Percentiles rank a stretch among this genome's conserved stretches.
Conservation (phyloP, 1,284 basidiomycete genomes). For the Tylopilus sp. region DNA sequence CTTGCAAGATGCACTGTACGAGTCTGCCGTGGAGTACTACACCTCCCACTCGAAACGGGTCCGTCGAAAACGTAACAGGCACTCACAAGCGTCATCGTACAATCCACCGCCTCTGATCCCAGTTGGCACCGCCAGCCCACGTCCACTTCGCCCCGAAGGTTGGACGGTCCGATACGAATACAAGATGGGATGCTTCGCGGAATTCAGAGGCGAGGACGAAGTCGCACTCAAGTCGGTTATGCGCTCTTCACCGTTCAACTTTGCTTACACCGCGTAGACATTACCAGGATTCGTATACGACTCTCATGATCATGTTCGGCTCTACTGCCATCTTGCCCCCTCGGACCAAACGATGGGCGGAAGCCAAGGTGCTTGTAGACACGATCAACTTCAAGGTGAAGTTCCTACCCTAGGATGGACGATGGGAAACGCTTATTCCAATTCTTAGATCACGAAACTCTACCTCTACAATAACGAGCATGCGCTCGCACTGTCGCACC, state of each 20-base stretch:
- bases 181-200: constrained; percentile 95
- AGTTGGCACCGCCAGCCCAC: constrained; percentile 40
- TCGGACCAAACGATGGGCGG: constrained; percentile 95
- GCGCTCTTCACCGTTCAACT: constrained; percentile 12
- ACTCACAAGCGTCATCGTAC: constrained; percentile 53
- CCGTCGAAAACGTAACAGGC: constrained; percentile 80
- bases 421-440: background rate
- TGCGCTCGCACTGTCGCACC: constrained; percentile 71
- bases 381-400: constrained; percentile 82
- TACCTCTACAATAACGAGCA: constrained; percentile 87
- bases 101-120: constrained; percentile 40
- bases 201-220: constrained; percentile 88
- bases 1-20: constrained; percentile 83
- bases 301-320: constrained; percentile 80
- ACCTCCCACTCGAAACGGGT: constrained; percentile 88
- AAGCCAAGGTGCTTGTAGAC: constrained; percentile 95
- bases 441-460: constrained; percentile 72
- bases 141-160: constrained; percentile 77
- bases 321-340: constrained; percentile 84
- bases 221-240: constrained; percentile 73
- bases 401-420: background rate
- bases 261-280: constrained; percentile 50
- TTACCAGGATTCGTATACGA: constrained; percentile 87
- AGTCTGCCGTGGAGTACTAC: constrained; percentile 90
- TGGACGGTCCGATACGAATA: constrained; percentile 98